Percentiles rank a stretch among this genome's conserved stretches.
These are phyloP conservation scores for Coniochaeta ligniaria DNA, from an alignment of 2,329 filamentous ascomycete genomes.

Conservation along the genomic window DNA sequence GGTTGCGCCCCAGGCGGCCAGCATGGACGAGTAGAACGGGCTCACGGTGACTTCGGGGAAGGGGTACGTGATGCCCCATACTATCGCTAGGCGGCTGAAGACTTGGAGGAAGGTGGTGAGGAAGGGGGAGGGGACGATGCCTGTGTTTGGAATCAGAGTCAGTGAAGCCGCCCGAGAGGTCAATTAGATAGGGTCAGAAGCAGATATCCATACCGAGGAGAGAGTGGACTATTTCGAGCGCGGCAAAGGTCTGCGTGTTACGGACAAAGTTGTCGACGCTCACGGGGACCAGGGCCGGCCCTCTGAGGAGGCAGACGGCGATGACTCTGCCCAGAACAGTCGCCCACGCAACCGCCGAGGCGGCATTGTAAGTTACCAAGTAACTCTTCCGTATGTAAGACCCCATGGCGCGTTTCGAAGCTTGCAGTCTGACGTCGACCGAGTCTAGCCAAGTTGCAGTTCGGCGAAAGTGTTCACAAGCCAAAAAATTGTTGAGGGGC, in stretches of 20 bases:
- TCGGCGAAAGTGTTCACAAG: neutral
- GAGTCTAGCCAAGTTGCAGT: neutral
- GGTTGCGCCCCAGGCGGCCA: slow-evolving; percentile 81
- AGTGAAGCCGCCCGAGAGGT: neutral
- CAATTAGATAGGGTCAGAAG: neutral
- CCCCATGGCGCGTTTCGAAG: neutral
- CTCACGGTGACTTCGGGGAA: slow-evolving; percentile 62
- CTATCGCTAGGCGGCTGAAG: slow-evolving; percentile 75
- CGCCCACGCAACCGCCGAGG: slow-evolving; percentile 72
- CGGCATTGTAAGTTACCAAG: slow-evolving; percentile 77
- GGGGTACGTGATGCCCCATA: slow-evolving; percentile 73
- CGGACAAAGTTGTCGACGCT: slow-evolving; percentile 61
- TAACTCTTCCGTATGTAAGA: slow-evolving; percentile 50
- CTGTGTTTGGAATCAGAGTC: slow-evolving; percentile 30
- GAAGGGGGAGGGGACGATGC: slow-evolving; percentile 78
- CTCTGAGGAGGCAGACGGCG: slow-evolving; percentile 42
- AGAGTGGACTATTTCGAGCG: slow-evolving; percentile 79
- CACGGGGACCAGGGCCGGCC: slow-evolving; percentile 52
- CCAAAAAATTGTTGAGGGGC: neutral
- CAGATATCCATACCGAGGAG: slow-evolving; percentile 51
- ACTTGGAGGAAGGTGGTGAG: slow-evolving; percentile 88
- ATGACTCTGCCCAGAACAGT: slow-evolving; percentile 66
- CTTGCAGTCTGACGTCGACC: neutral
- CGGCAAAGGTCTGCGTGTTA: slow-evolving; percentile 77
- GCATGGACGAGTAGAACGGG: slow-evolving; percentile 66